Base-by-base conservation (phyloP, 176 grass and related monocot species). In the Musa beccarii region DNA sequence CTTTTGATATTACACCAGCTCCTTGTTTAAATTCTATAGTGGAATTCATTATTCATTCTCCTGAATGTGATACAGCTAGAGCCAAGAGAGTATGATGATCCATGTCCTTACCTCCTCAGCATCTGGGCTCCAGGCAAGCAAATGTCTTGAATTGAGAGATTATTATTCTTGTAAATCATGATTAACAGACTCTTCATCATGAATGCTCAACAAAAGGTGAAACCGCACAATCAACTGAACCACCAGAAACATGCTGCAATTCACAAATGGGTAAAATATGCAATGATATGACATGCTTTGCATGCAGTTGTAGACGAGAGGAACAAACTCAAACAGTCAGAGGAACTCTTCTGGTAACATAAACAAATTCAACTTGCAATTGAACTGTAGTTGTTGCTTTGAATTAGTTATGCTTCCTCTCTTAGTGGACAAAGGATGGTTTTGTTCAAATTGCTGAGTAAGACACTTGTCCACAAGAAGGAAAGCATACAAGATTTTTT, bases 321-420 rank as follows among this genome's bases (percentile, higher is more conserved):
- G 87, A 81, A 71, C 86, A 84, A 78, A 81, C 75, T 74, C 85
- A 67, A 87, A 91, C 84, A 82, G 83, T 91, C 69, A 87, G 84
- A 84, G 90, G 86, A 81, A 91, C 95, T 43, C 81, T 99, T 81
- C 70, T 94, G 88, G 95, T 94, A 99, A 80, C n/a, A 51, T 68
- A 79, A 69, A 64, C 56, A 72, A 69, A 66, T 55, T 26, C 8
- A 7, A 11, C 63, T 3, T 3, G 23, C 23, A 66, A 24, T 66
- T 3, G 12, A 66, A 66, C 23, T 22, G 34, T 43, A 43, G 34
- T 43, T 43, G 34, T 43, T 43, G 34, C 34, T 43, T 43, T 43
- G 34, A 43, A 43, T 43, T 43, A 43, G 4, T 43, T 43, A 43
- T 43, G 34, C 34, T 43, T 43, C 34, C 34, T 43, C 34, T 43